Conservation (phyloP, 345 rosid genomes). For the Populus alba region DNA sequence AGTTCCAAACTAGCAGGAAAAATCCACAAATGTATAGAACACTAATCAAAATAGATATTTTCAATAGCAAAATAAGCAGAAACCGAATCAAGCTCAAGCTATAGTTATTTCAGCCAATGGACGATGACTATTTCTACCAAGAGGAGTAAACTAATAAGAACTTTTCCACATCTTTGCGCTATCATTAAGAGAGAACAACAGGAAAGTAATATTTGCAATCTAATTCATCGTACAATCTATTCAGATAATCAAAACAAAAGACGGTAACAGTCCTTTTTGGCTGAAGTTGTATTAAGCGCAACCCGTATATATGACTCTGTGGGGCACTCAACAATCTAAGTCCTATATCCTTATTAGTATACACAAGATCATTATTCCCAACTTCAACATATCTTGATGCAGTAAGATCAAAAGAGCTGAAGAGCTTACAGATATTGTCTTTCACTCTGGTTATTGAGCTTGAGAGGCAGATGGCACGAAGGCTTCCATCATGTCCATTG, state of each 20-base stretch:
- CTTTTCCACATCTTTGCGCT: not conserved
- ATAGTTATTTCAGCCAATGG: not conserved
- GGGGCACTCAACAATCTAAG: too few relatives aligned
- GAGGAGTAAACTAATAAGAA: not conserved
- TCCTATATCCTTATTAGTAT: not conserved
- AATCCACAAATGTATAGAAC: not conserved
- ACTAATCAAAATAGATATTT: not conserved
- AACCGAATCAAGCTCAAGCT: not conserved
- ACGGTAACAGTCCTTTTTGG: not conserved
- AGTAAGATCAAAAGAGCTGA: not conserved
- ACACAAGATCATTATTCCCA: not conserved
- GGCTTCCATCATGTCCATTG: constrained; percentile 14
- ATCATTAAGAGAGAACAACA: not conserved
- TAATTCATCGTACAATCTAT: not conserved
- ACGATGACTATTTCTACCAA: not conserved
- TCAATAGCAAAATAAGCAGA: not conserved
- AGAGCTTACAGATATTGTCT: constrained; percentile 16
- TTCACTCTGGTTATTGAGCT: constrained; percentile 3
- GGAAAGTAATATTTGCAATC: not conserved
- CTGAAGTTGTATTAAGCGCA: not conserved
- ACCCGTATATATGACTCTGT: not conserved
- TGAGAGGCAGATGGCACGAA: constrained; percentile 25
- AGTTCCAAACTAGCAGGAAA: not conserved
- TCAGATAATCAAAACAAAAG: too few relatives aligned
- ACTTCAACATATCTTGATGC: not conserved